Base-by-base conservation (phyloP, 768 basidiomycete genomes). In the Cystofilobasidium macerans region DNA sequence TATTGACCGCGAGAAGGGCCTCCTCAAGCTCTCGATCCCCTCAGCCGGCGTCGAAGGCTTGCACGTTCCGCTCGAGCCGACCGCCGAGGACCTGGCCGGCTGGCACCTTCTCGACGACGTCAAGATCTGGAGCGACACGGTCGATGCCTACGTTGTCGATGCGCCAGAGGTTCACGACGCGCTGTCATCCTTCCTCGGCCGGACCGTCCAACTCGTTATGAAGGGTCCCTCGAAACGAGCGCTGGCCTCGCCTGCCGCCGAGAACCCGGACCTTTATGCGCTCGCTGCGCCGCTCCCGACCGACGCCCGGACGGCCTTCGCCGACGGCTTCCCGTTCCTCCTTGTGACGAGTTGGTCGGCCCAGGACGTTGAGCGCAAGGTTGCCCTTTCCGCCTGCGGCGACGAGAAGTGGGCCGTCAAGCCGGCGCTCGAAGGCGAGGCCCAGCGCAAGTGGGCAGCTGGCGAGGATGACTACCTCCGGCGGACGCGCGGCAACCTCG, bases 271-370 rank as follows among this genome's bases (percentile, higher is more conserved):
- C 14, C 26, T 30, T 24, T 61, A 54, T 59, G 43, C 58, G 13
- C 38, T 64, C 30, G 54, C 63, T 12, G 22, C 28, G n/a, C 8
- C 36, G 6, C 54, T 64, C 0, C 63, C 63, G 22, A 22, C 16
- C 3, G 36, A 35, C 38, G 48, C 65, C 13, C 58, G 57, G 28
- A 54, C 51, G 12, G 57, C 65, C 28, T 66, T 66, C 42, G 57
- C 65, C 7, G 65, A 66, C 48, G 65, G 65, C 3, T 66, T 54
- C 57, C 65, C 65, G 1, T 61, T 66, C 42, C 59, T 66, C 7
- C 11, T 66, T 40, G 65, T 66, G 28, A 40, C 36, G 36, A 33
- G 18, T 14, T 56, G 48, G 48, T 61, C 58, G 18, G 40, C 48
- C 14, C 12, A n/a, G 12, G 59, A 61, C 16, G 57, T 66, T 22